phyloP scores from a whole-genome alignment of 2,329 filamentous ascomycete species.

The Beauveria sp. region DNA sequence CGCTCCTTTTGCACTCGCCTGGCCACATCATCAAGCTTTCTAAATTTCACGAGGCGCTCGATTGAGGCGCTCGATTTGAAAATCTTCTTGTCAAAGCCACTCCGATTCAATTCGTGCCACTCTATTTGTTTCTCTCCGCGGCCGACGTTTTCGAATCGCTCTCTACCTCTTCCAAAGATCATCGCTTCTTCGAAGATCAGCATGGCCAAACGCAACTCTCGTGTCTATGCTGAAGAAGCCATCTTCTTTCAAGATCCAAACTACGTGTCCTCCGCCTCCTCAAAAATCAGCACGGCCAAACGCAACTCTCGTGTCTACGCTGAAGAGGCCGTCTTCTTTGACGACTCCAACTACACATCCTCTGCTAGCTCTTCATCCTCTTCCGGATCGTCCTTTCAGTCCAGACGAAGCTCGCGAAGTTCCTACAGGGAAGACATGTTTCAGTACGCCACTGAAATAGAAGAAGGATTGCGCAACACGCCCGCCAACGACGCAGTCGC shows the following conservation, averaged over 20 bases:
- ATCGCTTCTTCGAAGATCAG: conserved; percentile 1
- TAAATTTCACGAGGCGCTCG: neutral
- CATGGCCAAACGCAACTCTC: conserved; percentile 20
- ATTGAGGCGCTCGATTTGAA: too few species aligned
- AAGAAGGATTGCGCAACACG: conserved; percentile 15
- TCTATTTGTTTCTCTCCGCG: neutral
- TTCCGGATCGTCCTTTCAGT: conserved; percentile 18
- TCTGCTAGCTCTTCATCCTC: neutral
- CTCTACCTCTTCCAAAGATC: neutral
- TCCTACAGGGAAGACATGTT: conserved; percentile 21
- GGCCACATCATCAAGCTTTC: neutral
- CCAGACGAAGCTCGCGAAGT: conserved; percentile 23
- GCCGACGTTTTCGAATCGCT: neutral
- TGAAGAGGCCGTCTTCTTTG: conserved; percentile 15
- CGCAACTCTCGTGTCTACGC: conserved; percentile 17
- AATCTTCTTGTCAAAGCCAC: too few species aligned
- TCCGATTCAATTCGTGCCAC: neutral
- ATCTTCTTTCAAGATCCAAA: too few species aligned
- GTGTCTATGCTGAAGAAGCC: conserved; percentile 16
- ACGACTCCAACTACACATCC: conserved; percentile 11
- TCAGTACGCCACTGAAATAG: conserved; percentile 16
- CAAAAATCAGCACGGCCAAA: conserved; percentile 17
- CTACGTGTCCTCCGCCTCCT: too few species aligned
- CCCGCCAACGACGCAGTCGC: neutral
- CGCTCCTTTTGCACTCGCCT: neutral